Base-by-base conservation (phyloP, 805 yeast species). In the Blastobotrys robertii region DNA sequence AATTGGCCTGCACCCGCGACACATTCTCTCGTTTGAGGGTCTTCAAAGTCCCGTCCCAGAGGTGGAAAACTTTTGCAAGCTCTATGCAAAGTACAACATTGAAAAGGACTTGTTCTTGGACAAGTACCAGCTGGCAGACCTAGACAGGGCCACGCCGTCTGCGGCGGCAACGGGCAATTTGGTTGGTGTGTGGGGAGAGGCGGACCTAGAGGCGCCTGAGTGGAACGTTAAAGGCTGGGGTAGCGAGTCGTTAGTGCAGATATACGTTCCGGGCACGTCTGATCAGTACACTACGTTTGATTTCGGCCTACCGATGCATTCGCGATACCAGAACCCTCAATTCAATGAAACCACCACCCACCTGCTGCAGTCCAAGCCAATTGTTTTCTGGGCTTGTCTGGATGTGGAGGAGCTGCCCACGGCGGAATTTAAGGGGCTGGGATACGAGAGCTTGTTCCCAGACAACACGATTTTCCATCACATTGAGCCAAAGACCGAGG, bases 131-230 rank as follows among this genome's bases (percentile, higher is more conserved):
- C 65, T 73, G 16, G 56, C 66, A 29, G 63, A 60, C 16, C 52
- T 60, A n/a, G 57, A 56, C 11, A 44, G 55, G 30, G 45, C 53
- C 4, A 50, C 41, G 22, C 15, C 56, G 2, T 44, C 55, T 4
- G 53, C 54, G 19, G 49, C 53, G 28, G 53, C 50, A 15, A 50
- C 47, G 4, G 53, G 57, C 11, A 52, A 49, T n/a, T 60, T 74
- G 11, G 30, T 70, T 1, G 64, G 62, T 2, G 55, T 69, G 1
- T 72, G 72, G 70, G 81, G 81, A 2, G 76, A 73, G 41, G 61
- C 67, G n/a, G 79, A 77, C 51, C 58, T 77, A 16, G 83, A 77
- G 50, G 66, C 68, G 30, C 83, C 83, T 3, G 69, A 62, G 30
- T 77, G 76, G 68, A 59, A 60, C 25, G 63, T 64, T 6, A 45